Evolutionary conservation across 805 yeast genomes (phyloP), one percentile per base, ranked within the genome.

Genomic region (Teunomyces stri): DNA sequence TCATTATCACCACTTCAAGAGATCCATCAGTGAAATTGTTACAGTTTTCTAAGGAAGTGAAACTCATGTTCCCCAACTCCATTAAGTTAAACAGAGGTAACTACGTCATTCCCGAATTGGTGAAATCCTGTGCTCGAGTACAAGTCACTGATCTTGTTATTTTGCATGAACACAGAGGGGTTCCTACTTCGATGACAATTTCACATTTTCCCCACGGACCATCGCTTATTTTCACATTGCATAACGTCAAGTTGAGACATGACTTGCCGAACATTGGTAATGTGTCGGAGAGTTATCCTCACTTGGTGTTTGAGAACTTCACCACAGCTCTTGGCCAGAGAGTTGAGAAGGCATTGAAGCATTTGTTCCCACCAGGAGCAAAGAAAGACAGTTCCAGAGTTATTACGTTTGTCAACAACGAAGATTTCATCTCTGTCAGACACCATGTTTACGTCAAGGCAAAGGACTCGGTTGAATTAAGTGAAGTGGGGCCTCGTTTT

Each of bases 141-240:
- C 87, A 87, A 13, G 82, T 92, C 7, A 85, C 94, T 1, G 99
- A 94, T 64, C 69, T 94, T 55, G 74, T 94, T 20, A 78, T 94
- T 3, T 69, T 94, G 18, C 98, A 94, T 64, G 99, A 94, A 64
- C 99, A 94, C 68, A 79, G 99, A 69, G 99, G 99, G 80, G 92
- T 89, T 0, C 99, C 99, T 44, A 91, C 97, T 0, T 88, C 97
- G 1, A 60, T 94, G 50, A 92, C 98, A 1, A 72, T 94, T 22
- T 85, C 94, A 29, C 99, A 94, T 73, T 87, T 94, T 65, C 99
- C 99, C 3, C 96, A 94, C 64, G 99, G 99, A 0, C 99, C 99
- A 15, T 87, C 97, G 2, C 95, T 94, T 29, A 85, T 87, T 40
- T 94, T 94, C 75, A 88, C 97, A 9, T 72, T 94, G 48, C 98